Percentiles rank a stretch among this genome's conserved stretches.
phyloP scores from a whole-genome alignment of 306 rosid species.

The Vigna nakashimae region DNA sequence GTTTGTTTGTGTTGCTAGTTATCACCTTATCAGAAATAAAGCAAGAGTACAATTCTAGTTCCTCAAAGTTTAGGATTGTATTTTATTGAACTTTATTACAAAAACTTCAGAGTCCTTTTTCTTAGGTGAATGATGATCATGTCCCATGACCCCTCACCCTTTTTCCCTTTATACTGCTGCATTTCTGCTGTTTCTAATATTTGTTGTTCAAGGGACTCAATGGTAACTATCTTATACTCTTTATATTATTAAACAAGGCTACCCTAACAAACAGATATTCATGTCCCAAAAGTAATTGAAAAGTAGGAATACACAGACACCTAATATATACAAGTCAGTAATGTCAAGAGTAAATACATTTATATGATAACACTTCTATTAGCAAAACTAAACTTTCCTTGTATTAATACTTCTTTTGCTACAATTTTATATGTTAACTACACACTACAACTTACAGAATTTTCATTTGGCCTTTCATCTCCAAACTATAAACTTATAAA shows the following conservation, averaged over 20 bases:
- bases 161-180: not conserved
- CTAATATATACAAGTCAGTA: not conserved
- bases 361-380: not conserved
- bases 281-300: conserved; percentile 7
- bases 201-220: conserved; percentile 16
- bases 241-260: not conserved
- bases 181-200: conserved; percentile 30
- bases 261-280: not conserved
- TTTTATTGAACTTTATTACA: conserved; percentile 4
- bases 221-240: conserved; percentile 4
- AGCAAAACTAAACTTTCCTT: too few species aligned
- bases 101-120: conserved; percentile 18
- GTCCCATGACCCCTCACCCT: not conserved
- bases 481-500: too few species aligned
- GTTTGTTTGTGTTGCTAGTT: conserved; percentile 45
- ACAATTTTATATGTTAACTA: too few species aligned
- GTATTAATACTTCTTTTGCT: too few species aligned
- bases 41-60: conserved; percentile 29
- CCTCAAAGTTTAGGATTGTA: conserved; percentile 29
- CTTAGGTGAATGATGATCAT: not conserved
- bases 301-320: not conserved
- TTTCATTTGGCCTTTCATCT: too few species aligned
- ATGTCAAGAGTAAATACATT: not conserved
- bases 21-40: conserved; percentile 36
- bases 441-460: too few species aligned